Percentiles rank a stretch among this genome's conserved stretches.
Conservation (phyloP, 148 eudicot genomes). For the Nepenthes mirabilis region DNA sequence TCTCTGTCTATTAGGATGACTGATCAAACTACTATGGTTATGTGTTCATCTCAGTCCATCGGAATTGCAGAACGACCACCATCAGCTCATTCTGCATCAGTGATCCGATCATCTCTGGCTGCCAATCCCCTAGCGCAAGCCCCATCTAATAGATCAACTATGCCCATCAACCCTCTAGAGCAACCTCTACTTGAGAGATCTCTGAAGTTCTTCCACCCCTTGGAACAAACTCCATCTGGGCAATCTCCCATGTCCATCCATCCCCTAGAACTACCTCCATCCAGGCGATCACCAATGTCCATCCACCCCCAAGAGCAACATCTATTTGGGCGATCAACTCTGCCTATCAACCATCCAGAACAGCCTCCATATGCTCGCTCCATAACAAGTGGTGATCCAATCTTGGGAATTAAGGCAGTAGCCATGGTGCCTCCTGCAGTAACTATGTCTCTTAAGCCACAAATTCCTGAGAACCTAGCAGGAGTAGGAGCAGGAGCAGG, state of each 20-base stretch:
- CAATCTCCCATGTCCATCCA: conserved; percentile 10
- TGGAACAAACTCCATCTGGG: conserved; percentile 11
- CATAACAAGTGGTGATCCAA: conserved; percentile 24
- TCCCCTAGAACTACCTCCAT: conserved; percentile 27
- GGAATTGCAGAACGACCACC: not conserved
- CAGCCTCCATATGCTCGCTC: conserved; percentile 61
- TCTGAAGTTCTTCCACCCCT: conserved; percentile 13
- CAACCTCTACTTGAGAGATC: conserved; percentile 7
- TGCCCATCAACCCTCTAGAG: conserved; percentile 3
- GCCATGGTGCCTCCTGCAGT: conserved; percentile 50
- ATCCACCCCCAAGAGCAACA: conserved; percentile 29
- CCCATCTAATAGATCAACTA: conserved; percentile 6
- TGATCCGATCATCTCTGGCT: conserved; percentile 8
- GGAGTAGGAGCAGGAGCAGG: conserved; percentile 11
- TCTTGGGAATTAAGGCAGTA: conserved; percentile 36
- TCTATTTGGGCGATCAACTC: conserved; percentile 23
- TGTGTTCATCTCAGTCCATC: conserved; percentile 13
- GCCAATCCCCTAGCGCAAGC: conserved; percentile 14
- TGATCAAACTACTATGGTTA: conserved; percentile 25
- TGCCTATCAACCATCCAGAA: conserved; percentile 19
- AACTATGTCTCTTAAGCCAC: conserved; percentile 44
- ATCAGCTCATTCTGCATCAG: conserved; percentile 9
- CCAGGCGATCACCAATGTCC: conserved; percentile 26
- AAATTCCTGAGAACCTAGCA: conserved; percentile 25
- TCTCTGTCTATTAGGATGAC: conserved; percentile 19